Evolutionary conservation across 192 early-diverging fungal genomes (phyloP).

Genomic region (Rhizophlyctis rosea): DNA sequence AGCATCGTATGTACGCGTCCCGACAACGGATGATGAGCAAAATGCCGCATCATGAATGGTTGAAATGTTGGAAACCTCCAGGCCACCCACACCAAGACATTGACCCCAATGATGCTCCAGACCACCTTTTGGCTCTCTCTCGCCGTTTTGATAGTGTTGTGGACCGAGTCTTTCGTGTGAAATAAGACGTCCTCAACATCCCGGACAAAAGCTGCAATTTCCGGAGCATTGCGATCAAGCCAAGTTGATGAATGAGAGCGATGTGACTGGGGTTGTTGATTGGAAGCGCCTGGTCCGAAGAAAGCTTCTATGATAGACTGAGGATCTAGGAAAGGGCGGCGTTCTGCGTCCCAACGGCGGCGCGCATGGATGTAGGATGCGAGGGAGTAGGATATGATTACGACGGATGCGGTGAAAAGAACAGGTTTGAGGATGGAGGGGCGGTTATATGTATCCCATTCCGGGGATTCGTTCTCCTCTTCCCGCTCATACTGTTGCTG

Average conservation of each 20-base stretch:
- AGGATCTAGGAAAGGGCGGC: too few species aligned
- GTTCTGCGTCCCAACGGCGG: slow-evolving; percentile 16
- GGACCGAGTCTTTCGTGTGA: slow-evolving; percentile 6
- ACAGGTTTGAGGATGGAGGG: slow-evolving; percentile 34
- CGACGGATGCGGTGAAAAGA: slow-evolving; percentile 39
- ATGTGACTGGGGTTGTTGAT: too few species aligned
- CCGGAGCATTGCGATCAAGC: too few species aligned
- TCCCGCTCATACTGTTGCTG: too few species aligned
- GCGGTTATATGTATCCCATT: too few species aligned
- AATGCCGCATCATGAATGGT: slow-evolving; percentile 72
- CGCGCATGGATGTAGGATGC: slow-evolving; percentile 30
- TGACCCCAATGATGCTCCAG: slow-evolving; percentile 61
- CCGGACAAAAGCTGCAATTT: too few species aligned
- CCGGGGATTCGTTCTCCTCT: too few species aligned
- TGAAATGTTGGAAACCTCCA: slow-evolving; percentile 68
- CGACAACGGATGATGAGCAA: slow-evolving; percentile 73
- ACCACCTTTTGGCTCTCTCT: slow-evolving; percentile 36
- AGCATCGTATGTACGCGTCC: slow-evolving; percentile 70
- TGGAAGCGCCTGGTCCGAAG: too few species aligned
- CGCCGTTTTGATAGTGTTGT: slow-evolving; percentile 16
- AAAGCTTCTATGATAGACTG: too few species aligned
- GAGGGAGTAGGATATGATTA: slow-evolving; percentile 32
- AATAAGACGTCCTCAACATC: too few species aligned
- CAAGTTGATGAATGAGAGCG: too few species aligned
- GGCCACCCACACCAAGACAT: slow-evolving; percentile 66